Percentiles rank a stretch among this genome's conserved stretches.
Evolutionary conservation across 2,329 filamentous ascomycete species (phyloP).

Genomic region (Stemphylium beticola): DNA sequence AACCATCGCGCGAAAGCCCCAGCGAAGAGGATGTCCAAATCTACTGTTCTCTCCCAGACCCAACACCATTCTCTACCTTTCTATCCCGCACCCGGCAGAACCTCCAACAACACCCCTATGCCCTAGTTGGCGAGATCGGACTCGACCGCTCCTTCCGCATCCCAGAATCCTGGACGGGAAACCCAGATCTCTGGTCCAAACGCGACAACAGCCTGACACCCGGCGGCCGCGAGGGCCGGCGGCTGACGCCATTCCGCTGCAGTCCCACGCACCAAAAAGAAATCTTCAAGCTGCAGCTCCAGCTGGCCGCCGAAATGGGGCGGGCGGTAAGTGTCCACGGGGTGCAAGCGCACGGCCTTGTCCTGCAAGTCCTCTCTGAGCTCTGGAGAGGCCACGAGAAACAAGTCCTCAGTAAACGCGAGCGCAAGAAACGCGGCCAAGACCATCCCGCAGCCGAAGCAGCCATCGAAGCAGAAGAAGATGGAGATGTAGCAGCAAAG

Average conservation of each 20-base stretch:
- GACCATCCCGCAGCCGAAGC: constrained; percentile 22
- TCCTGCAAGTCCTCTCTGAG: constrained; percentile 69
- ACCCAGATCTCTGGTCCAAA: constrained; percentile 40
- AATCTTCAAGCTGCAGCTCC: constrained; percentile 71
- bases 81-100: constrained; percentile 62
- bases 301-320: constrained; percentile 70
- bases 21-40: constrained; percentile 49
- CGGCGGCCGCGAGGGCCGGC: constrained; percentile 72
- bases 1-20: constrained; percentile 49
- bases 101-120: constrained; percentile 64
- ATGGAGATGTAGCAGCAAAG: not conserved
- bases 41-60: constrained; percentile 63
- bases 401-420: constrained; percentile 64
- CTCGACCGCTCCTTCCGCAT: constrained; percentile 79
- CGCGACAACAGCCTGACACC: constrained; percentile 64
- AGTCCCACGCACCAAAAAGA: constrained; percentile 70
- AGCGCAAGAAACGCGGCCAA: constrained; percentile 51
- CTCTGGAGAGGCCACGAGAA: constrained; percentile 75
- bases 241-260: constrained; percentile 71
- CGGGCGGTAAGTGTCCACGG: constrained; percentile 74
- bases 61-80: constrained; percentile 65
- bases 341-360: constrained; percentile 75
- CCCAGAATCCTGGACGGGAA: constrained; percentile 62
- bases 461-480: constrained; percentile 6
- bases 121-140: constrained; percentile 78